These are phyloP conservation scores for Boletus sp. DNA, from an alignment of 1,284 basidiomycete species.

Conservation along the genomic window DNA sequence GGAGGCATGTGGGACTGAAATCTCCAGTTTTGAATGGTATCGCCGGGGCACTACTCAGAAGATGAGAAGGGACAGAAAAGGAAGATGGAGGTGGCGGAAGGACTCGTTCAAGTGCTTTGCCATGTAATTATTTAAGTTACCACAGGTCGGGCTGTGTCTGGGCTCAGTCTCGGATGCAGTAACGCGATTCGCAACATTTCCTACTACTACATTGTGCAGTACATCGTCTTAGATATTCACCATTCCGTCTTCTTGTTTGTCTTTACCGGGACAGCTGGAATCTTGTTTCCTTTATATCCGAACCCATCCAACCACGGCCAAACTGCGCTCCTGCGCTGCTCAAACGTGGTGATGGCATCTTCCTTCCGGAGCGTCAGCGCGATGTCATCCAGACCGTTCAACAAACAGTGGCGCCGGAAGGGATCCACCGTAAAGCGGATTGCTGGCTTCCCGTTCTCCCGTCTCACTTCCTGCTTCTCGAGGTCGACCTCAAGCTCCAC, in stretches of 20 bases:
- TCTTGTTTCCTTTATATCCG: slow-evolving; percentile 78
- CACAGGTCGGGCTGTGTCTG: slow-evolving; percentile 9
- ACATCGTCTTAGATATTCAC: slow-evolving; percentile 42
- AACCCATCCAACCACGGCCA: slow-evolving; percentile 97
- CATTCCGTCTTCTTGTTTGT: slow-evolving; percentile 71
- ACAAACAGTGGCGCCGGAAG: slow-evolving; percentile 88
- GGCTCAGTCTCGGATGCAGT: slow-evolving; percentile 17
- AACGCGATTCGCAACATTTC: slow-evolving; percentile 3
- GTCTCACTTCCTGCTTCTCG: slow-evolving; percentile 81
- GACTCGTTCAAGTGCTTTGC: slow-evolving; percentile 2
- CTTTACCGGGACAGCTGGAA: slow-evolving; percentile 51
- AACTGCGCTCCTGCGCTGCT: slow-evolving; percentile 66
- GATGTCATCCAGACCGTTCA: slow-evolving; percentile 95
- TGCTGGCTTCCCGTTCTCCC: slow-evolving; percentile 69
- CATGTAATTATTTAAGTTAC: slow-evolving; percentile 5
- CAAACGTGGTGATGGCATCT: slow-evolving; percentile 70
- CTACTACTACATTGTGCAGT: neutral
- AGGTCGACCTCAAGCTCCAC: slow-evolving; percentile 88
- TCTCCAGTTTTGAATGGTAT: neutral
- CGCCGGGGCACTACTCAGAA: slow-evolving; percentile 1
- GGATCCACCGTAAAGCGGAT: slow-evolving; percentile 80
- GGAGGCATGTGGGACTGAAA: slow-evolving; percentile 18
- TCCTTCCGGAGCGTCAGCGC: slow-evolving; percentile 85
- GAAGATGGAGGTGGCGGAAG: neutral
- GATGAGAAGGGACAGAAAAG: neutral